These are phyloP conservation scores for Chlorophyllum brunneum DNA, from an alignment of 768 basidiomycete species.

Conservation along the genomic window DNA sequence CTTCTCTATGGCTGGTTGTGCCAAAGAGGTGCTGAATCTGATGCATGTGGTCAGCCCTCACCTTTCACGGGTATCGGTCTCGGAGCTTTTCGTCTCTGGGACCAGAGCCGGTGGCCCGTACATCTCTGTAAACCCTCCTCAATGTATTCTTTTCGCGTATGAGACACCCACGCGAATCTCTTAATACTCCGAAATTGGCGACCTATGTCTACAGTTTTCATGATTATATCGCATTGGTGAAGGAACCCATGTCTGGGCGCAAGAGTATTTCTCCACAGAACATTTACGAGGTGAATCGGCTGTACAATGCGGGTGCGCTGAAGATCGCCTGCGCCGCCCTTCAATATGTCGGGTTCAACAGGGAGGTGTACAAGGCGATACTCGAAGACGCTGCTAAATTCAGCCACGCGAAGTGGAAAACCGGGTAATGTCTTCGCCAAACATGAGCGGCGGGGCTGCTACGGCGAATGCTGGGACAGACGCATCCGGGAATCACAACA, in stretches of 20 bases:
- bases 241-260: conserved; percentile 65
- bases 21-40: conserved; percentile 14
- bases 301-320: conserved; percentile 70
- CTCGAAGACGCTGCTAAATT: conserved; percentile 60
- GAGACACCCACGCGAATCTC: conserved; percentile 9
- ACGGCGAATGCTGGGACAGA: background rate
- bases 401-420: conserved; percentile 35
- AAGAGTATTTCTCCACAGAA: conserved; percentile 80
- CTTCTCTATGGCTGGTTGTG: conserved; percentile 10
- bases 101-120: conserved; percentile 13
- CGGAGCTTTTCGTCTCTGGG: background rate
- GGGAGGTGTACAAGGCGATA: conserved; percentile 57
- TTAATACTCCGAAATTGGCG: conserved; percentile 47
- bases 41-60: conserved; percentile 9
- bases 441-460: background rate
- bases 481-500: background rate
- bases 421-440: background rate
- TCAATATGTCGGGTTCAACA: conserved; percentile 76
- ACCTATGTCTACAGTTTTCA: no score
- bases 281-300: conserved; percentile 67
- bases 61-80: conserved; percentile 1
- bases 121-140: conserved; percentile 9
- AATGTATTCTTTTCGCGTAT: conserved; percentile 4
- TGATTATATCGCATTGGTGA: no score
- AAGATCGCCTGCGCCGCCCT: conserved; percentile 70